Evolutionary conservation across 2,329 filamentous ascomycete genomes (phyloP).

Genomic region (Plectosphaerella sp.): DNA sequence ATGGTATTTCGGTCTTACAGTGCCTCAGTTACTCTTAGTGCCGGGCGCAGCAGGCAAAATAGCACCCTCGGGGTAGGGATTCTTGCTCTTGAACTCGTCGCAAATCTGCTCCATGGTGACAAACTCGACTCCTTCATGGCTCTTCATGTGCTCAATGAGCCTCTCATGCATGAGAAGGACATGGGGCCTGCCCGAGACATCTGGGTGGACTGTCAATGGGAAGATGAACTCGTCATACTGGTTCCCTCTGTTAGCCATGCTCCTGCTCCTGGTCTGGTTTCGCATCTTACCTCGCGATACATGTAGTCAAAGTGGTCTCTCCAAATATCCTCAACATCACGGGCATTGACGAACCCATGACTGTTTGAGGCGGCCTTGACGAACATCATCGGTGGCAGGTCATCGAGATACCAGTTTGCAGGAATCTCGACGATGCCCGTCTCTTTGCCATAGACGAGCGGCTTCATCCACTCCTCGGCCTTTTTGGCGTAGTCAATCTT

Average conservation of each 20-base stretch:
- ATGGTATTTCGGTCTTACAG: background rate
- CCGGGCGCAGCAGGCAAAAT: constrained; percentile 54
- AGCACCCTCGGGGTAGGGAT: constrained; percentile 51
- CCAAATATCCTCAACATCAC: constrained; percentile 63
- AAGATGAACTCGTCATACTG: constrained; percentile 70
- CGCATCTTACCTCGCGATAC: constrained; percentile 52
- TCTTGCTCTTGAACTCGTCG: constrained; percentile 68
- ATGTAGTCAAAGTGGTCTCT: constrained; percentile 68
- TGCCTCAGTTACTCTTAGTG: background rate
- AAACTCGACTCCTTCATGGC: constrained; percentile 57
- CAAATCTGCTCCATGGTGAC: constrained; percentile 68
- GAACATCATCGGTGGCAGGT: constrained; percentile 67
- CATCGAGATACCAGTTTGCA: constrained; percentile 60
- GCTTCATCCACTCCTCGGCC: constrained; percentile 63
- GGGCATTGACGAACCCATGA: constrained; percentile 55
- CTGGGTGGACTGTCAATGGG: constrained; percentile 73
- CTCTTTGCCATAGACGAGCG: constrained; percentile 50
- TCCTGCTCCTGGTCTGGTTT: background rate
- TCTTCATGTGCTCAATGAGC: constrained; percentile 65
- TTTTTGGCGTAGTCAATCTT: constrained; percentile 63
- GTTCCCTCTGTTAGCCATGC: background rate
- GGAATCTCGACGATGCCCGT: constrained; percentile 66
- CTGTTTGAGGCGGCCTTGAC: constrained; percentile 62
- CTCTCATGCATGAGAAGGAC: constrained; percentile 70
- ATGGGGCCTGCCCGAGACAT: constrained; percentile 68